phyloP scores from a whole-genome alignment of 2,329 filamentous ascomycete species.

The Aureobasidium melanogenum region DNA sequence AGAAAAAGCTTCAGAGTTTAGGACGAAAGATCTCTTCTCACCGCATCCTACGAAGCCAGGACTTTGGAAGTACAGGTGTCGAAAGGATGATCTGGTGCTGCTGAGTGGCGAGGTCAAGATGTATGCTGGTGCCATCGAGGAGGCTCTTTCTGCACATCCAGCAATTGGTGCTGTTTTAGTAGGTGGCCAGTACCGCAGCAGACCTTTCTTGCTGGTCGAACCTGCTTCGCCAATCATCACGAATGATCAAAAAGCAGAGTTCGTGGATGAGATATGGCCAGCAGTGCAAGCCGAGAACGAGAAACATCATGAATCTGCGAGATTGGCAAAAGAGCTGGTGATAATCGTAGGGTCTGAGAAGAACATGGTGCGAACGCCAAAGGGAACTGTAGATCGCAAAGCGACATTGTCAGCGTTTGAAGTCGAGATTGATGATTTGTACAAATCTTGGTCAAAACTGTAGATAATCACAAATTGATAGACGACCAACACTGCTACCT shows the following conservation, averaged over 20 bases:
- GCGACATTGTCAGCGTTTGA: background rate
- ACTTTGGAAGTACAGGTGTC: conserved; percentile 5
- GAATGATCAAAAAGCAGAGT: background rate
- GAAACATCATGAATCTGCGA: background rate
- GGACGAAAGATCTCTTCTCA: conserved; percentile 9
- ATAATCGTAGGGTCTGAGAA: background rate
- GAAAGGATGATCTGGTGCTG: conserved; percentile 7
- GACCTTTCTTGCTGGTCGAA: conserved; percentile 11
- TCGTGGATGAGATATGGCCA: conserved; percentile 3
- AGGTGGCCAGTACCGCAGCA: background rate
- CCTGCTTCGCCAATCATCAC: background rate
- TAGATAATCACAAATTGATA: background rate
- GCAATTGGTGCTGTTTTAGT: background rate
- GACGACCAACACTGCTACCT: background rate
- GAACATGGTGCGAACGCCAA: background rate
- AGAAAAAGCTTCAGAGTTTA: background rate
- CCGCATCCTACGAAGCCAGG: conserved; percentile 2
- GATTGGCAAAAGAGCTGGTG: background rate
- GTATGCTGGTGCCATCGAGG: conserved; percentile 7
- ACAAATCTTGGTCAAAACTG: background rate
- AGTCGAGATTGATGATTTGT: background rate
- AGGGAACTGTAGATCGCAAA: conserved; percentile 4
- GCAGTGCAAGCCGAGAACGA: conserved; percentile 3
- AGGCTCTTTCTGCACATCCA: background rate
- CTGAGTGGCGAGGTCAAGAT: conserved; percentile 11